Evolutionary conservation across 78 protist species (phyloP).

Genomic region (Blattamonas nauphoetae): DNA sequence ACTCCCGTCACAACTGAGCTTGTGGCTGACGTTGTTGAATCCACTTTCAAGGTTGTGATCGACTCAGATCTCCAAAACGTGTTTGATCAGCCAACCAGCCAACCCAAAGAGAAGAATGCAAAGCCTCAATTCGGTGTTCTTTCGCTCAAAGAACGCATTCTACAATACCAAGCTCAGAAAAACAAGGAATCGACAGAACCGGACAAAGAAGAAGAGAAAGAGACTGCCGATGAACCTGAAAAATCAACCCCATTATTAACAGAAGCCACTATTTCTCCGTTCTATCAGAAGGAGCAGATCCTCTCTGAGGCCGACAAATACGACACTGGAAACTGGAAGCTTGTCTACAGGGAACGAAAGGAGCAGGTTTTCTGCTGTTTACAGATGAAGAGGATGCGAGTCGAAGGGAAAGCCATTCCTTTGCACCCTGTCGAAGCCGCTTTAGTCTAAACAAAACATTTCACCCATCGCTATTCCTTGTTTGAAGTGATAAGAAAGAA

Average conservation of each 20-base stretch:
- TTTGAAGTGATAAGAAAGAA: too few relatives aligned
- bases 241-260: neutral
- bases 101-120: neutral
- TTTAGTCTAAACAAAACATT: too few relatives aligned
- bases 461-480: too few relatives aligned
- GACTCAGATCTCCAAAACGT: neutral
- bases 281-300: neutral
- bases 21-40: neutral
- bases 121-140: neutral
- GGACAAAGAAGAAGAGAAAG: neutral
- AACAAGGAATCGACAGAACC: neutral
- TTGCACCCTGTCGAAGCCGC: too few relatives aligned
- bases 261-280: neutral
- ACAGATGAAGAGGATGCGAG: too few relatives aligned
- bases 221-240: neutral
- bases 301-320: neutral
- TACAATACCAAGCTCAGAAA: neutral
- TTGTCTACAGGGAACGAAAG: neutral
- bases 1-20: neutral
- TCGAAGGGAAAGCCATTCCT: too few relatives aligned
- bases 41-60: neutral
- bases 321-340: neutral
- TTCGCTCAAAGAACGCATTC: neutral
- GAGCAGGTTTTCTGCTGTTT: too few relatives aligned
- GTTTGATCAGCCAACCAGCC: neutral